These are phyloP conservation scores for Zopfia rhizophila DNA, from an alignment of 2,329 filamentous ascomycete species.

Conservation along the genomic window DNA sequence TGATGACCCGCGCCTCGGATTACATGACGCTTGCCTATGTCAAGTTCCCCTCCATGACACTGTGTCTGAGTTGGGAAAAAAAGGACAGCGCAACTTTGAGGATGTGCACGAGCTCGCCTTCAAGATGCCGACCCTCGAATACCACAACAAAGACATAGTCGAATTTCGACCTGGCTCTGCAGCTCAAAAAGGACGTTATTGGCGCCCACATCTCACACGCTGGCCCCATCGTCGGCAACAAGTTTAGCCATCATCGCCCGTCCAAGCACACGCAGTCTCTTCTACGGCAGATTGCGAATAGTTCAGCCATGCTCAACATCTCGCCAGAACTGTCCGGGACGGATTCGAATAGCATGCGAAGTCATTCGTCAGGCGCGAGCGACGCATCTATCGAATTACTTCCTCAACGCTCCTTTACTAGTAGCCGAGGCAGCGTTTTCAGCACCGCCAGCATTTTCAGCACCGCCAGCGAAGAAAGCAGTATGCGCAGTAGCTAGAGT, in stretches of 20 bases:
- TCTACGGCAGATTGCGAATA: conserved; percentile 85
- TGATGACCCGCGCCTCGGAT: conserved; percentile 94
- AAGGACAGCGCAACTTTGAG: conserved; percentile 92
- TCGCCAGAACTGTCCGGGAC: conserved; percentile 46
- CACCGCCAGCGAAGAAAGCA: conserved; percentile 42
- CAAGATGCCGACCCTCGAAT: conserved; percentile 91
- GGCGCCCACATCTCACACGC: conserved; percentile 94
- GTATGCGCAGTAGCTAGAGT: conserved; percentile 27
- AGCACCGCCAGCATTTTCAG: too few species aligned
- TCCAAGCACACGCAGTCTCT: conserved; percentile 80
- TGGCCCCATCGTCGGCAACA: conserved; percentile 96
- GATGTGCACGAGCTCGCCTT: conserved; percentile 99
- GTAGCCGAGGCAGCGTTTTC: conserved; percentile 41
- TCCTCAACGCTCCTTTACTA: conserved; percentile 44
- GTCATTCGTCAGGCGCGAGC: conserved; percentile 45
- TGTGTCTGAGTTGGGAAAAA: conserved; percentile 96
- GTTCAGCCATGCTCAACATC: conserved; percentile 68
- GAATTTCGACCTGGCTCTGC: conserved; percentile 91
- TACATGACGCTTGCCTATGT: conserved; percentile 98
- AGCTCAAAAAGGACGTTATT: conserved; percentile 93
- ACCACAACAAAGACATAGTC: conserved; percentile 99
- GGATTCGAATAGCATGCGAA: conserved; percentile 41
- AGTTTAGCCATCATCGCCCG: conserved; percentile 87
- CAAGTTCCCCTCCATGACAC: conserved; percentile 91
- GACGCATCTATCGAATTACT: conserved; percentile 36